Evolutionary conservation across 1,284 basidiomycete species (phyloP), one percentile per base, ranked within the genome.

Genomic region (Ustilago sp.): DNA sequence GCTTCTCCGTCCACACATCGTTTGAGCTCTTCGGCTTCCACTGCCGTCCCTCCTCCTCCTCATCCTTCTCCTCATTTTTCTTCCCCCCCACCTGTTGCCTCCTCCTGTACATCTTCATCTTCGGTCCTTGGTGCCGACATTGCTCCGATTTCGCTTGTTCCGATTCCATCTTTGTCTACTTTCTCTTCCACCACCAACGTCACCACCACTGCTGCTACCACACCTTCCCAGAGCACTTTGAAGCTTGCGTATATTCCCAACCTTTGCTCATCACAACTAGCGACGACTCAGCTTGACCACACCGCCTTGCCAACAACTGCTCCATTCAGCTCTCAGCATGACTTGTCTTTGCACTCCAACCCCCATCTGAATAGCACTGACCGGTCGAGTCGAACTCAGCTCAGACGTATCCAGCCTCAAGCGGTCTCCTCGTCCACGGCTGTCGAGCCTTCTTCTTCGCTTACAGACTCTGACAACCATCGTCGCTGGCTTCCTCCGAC

Each of bases 191-290:
- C 52, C 35, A 61, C 50, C 63, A 48, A 56, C 64, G 32, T 63
- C 43, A 50, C 50, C 45, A 54, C 63, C 13, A 68, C 60, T 11
- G 62, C 71, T 52, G 66, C 65, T 12, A 65, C 62, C 0, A 53
- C 66, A 17, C 63, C 62, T 45, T 65, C 59, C 5, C 55, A 74
- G 31, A 68, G 59, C 63, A 58, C 71, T 9, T 36, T 36, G 8
- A 63, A 67, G 54, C 57, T 68, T 19, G 50, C 35, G 19, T 45
- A 39, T 17, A 45, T 15, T 34, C 59, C 28, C n/a, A 45, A 7
- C 55, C 56, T 51, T 19, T 35, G n/a, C 9, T 47, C 47, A 19
- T 32, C 39, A 34, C 36, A 17, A 2, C 19, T 17, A 34, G 5
- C 8, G 35, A 5, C 8, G 31, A 5, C 23, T 32, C 50, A 39